Evolutionary conservation across 495 filamentous ascomycete genomes (phyloP), one percentile per base, ranked within the genome.

Genomic region (Emericellopsis terricola): DNA sequence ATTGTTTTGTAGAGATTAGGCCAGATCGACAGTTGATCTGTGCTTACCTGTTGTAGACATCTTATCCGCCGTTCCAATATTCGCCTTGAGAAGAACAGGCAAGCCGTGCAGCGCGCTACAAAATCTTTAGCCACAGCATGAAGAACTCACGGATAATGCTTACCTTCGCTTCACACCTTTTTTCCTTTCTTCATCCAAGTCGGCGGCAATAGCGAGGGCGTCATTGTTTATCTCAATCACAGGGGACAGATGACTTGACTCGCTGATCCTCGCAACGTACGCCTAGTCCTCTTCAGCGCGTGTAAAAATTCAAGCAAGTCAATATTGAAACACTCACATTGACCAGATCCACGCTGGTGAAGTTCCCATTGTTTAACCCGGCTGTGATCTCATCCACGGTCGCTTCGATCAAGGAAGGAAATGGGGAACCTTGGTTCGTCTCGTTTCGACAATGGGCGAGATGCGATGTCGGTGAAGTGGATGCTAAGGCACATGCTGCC

Each of bases 321-420:
- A n/a, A n/a, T n/a, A n/a, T n/a, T n/a, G n/a, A 8, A 3, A 13
- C 6, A 19, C 10, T 2, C 15, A 31, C 62, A 38, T 62, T 59
- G 20, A 69, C 65, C 13, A 76, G 52, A 35, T 74, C 63, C 11
- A 65, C 64, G 45, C 65, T 71, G 1, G 61, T 65, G 35, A 67
- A 73, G 15, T 52, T 45, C 2, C 56, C 57, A 30, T 40, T 43
- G 13, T 62, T 45, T 7, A 76, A 48, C 9, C 65, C 65, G 17
- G 42, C 43, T 10, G 50, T 46, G 3, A 73, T 48, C 16, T 71
- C 53, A 27, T 73, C 65, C 5, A 54, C 40, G 2, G 62, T 65
- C 13, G 54, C 64, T 34, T 71, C 51, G 32, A 71, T 49, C 18
- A 76, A 43, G 28, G 18, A 15, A 1, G 35, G 35, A 19, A 36